Percentiles rank a stretch among this genome's conserved stretches.
These are phyloP conservation scores for Daldinia vernicosa DNA, from an alignment of 495 filamentous ascomycete species.

Conservation along the genomic window DNA sequence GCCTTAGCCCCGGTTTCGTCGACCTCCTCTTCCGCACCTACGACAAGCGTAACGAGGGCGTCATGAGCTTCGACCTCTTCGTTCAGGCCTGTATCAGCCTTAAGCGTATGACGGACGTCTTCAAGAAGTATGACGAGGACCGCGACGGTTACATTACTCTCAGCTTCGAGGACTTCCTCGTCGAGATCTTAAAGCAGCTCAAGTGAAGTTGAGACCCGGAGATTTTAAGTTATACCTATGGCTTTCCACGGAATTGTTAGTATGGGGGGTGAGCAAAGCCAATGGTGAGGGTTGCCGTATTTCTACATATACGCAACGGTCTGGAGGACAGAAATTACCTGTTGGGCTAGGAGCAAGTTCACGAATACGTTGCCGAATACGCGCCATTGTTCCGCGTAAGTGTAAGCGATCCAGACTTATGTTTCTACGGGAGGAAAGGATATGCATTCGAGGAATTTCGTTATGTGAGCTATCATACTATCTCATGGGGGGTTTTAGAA, in stretches of 20 bases:
- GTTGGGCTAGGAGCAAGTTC: background rate
- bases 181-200: slow-evolving; percentile 64
- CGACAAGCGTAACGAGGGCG: slow-evolving; percentile 67
- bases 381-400: background rate
- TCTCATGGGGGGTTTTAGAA: background rate
- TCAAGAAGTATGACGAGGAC: slow-evolving; percentile 98
- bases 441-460: background rate
- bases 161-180: slow-evolving; percentile 83
- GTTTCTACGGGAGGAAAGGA: background rate
- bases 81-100: slow-evolving; percentile 96
- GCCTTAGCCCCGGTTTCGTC: slow-evolving; percentile 84
- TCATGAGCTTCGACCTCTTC: slow-evolving; percentile 95
- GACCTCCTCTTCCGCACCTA: slow-evolving; percentile 76
- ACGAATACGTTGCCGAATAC: slow-evolving; percentile 2
- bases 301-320: background rate
- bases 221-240: background rate
- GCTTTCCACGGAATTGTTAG: background rate
- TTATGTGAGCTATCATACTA: background rate
- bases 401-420: background rate
- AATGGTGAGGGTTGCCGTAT: background rate
- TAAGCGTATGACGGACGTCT: slow-evolving; percentile 98
- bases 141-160: slow-evolving; percentile 89
- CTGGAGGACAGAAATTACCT: background rate
- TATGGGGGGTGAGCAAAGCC: background rate
- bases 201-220: slow-evolving; percentile 41